A percentile compares a stretch with the other conserved stretches of the same genome.
Conservation (phyloP, 208 protist genomes). For the Willaertia magna region DNA sequence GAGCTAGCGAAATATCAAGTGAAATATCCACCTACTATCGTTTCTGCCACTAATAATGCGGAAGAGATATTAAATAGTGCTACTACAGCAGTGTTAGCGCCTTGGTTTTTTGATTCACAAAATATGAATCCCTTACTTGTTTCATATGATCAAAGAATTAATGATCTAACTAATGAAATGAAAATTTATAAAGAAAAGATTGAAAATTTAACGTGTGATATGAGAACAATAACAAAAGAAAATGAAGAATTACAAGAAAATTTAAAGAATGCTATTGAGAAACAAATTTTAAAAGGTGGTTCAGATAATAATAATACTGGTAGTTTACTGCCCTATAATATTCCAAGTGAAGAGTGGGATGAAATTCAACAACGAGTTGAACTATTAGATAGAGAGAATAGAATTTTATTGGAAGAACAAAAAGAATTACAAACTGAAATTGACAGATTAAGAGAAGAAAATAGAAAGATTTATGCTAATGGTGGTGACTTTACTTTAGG, state of each 20-base stretch:
- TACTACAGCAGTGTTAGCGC: neutral
- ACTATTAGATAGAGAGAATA: neutral
- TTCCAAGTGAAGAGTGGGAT: neutral
- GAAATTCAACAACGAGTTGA: neutral
- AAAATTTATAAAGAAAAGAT: neutral
- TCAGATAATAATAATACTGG: neutral
- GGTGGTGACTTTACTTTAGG: neutral
- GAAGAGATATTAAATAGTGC: neutral
- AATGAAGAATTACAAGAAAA: neutral
- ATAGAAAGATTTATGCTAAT: neutral
- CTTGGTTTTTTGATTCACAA: neutral
- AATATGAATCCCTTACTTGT: neutral
- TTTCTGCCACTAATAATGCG: neutral
- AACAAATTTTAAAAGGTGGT: neutral
- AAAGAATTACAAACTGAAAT: neutral
- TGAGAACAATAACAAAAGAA: neutral
- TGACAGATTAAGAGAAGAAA: neutral
- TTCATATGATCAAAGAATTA: neutral
- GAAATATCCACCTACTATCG: neutral
- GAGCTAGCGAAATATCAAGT: neutral
- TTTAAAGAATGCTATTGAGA: neutral
- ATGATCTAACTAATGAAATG: neutral
- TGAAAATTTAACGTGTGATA: neutral
- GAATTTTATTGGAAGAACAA: neutral
- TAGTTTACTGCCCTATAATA: neutral